Evolutionary conservation across 345 rosid species (phyloP).

Genomic region (Brassica nigra): DNA sequence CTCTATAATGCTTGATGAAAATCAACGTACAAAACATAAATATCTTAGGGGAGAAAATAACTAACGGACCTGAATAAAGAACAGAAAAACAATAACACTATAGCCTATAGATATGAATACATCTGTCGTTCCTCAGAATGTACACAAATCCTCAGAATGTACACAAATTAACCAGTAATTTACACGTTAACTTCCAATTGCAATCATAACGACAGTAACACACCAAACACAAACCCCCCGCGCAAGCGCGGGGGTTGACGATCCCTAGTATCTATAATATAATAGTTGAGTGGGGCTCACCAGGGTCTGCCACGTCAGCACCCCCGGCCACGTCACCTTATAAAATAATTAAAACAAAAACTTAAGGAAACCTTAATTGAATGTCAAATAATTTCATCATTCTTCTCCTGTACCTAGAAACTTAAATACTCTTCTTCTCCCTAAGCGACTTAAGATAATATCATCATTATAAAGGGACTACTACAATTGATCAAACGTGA

Average conservation of each 20-base stretch:
- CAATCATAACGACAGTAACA: background rate
- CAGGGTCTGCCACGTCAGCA: no score
- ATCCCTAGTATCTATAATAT: no score
- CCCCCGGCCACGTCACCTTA: no score
- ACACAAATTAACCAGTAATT: background rate
- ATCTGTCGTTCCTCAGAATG: background rate
- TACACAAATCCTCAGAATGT: background rate
- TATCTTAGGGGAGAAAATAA: background rate
- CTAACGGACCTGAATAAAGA: background rate
- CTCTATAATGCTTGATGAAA: background rate
- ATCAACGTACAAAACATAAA: background rate
- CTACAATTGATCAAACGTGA: background rate
- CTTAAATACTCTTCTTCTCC: background rate
- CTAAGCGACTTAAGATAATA: background rate
- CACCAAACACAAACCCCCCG: background rate
- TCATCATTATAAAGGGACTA: background rate
- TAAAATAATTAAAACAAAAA: no score
- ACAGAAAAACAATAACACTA: background rate
- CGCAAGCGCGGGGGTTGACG: no score
- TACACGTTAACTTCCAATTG: background rate
- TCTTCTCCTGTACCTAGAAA: background rate
- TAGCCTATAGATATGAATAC: background rate
- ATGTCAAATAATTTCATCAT: background rate
- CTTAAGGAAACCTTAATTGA: no score
- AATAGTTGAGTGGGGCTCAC: no score